Percentiles rank a stretch among this genome's conserved stretches.
These are phyloP conservation scores for Trametes cingulata DNA, from an alignment of 768 basidiomycete species.

Conservation along the genomic window DNA sequence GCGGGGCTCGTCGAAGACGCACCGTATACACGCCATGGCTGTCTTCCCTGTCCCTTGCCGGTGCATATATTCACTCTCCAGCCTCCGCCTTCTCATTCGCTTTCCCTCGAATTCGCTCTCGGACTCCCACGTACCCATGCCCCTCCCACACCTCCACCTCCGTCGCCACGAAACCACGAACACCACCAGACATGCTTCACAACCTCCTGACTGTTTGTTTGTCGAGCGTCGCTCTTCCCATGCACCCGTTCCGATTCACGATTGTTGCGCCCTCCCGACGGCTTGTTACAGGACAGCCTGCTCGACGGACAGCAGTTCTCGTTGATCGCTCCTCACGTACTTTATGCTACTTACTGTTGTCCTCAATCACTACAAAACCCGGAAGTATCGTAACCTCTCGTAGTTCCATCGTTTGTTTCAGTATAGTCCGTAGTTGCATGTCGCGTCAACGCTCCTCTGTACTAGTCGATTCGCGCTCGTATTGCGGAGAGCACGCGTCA, in stretches of 20 bases:
- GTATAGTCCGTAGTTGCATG: no score
- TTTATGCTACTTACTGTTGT: background rate
- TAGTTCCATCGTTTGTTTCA: no score
- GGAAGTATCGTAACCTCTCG: no score
- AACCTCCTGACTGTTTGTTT: background rate
- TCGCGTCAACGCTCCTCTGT: no score
- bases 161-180: no score
- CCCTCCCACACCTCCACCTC: background rate
- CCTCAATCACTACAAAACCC: no score
- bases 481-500: no score
- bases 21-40: background rate
- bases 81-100: background rate
- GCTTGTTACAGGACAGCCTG: conserved; percentile 1
- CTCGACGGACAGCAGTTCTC: conserved; percentile 5
- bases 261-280: background rate
- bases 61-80: background rate
- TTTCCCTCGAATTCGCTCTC: background rate
- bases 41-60: background rate
- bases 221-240: background rate
- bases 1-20: background rate
- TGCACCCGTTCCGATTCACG: background rate
- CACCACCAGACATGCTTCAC: background rate
- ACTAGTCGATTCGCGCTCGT: no score
- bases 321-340: background rate
- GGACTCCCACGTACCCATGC: background rate